Evolutionary conservation across 352 stramenopile genomes (phyloP), one percentile per base, ranked within the genome.

Genomic region (Blastocystis sp.): DNA sequence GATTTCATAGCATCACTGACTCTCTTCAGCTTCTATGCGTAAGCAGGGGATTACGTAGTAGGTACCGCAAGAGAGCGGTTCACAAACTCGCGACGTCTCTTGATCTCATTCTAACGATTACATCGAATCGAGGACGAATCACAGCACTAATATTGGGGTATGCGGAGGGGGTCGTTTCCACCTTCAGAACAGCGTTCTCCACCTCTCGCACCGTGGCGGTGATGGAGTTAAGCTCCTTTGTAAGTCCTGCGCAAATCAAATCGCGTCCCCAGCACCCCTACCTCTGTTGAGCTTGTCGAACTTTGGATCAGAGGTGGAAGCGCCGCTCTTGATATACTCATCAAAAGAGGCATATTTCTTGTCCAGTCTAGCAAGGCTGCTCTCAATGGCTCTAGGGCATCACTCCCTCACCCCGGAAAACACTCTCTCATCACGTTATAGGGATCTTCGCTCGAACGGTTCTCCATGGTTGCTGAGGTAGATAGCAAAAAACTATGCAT

Each of bases 361-460:
- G 34, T 59, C 66, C 9, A 84, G 48, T 56, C 66, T 84, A 59
- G 74, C 65, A 21, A 84, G 53, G 9, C 52, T 59, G 40, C 74
- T 84, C 23, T 84, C 74, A 69, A 84, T 84, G 38, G n/a, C 74
- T 69, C 74, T 84, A 84, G 38, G 21, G 38, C 10, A 69, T 38
- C 59, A 14, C 0, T 5, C 7, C 5, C 10, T 7, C 56, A 19
- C 34, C 19, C n/a, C 21, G 59, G 1, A 41, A 43, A 28, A 38
- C 23, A 84, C 74, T 84, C 74, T 69, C 74, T 62, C 21, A 84
- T 69, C 14, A 59, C 74, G 45, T 84, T 69, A 34, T 84, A 84
- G 41, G 74, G 74, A 84, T 84, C 74, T 56, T 53, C 74, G 69
- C 74, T 84, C 17, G 52, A 53, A 67, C 74, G 74, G 41, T 67